Evolutionary conservation across 345 rosid species (phyloP).

Genomic region (Trapa bicornis): DNA sequence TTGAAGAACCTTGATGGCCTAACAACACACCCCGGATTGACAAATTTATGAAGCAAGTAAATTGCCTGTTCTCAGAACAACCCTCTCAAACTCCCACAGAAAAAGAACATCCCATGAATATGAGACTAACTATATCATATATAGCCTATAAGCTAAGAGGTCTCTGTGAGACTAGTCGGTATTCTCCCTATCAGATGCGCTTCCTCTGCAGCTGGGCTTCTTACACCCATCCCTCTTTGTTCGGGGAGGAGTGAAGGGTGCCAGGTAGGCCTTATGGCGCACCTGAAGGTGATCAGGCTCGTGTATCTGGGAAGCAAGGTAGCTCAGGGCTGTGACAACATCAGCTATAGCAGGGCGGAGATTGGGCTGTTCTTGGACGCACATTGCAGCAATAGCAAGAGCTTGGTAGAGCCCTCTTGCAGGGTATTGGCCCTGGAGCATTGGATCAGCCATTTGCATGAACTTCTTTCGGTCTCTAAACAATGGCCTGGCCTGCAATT

Average conservation of each 20-base stretch:
- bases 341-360: constrained; percentile 76
- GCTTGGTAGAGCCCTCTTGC: constrained; percentile 84
- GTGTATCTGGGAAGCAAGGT: constrained; percentile 67
- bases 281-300: constrained; percentile 32
- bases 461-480: constrained; percentile 69
- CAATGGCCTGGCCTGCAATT: constrained; percentile 68
- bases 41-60: not conserved
- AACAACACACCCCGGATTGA: not conserved
- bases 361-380: constrained; percentile 81
- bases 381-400: constrained; percentile 88
- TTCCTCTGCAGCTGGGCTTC: constrained; percentile 15
- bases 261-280: constrained; percentile 26
- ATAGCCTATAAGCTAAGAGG: not conserved
- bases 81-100: not conserved
- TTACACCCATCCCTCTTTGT: constrained; percentile 22
- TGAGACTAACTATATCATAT: not conserved
- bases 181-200: not conserved
- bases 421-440: constrained; percentile 72
- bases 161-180: not conserved
- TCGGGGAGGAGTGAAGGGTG: constrained; percentile 50
- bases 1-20: not conserved
- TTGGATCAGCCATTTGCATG: constrained; percentile 71
- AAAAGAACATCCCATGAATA: not conserved
- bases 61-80: not conserved
- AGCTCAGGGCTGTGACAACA: constrained; percentile 75